Percentiles rank a stretch among this genome's conserved stretches.
phyloP scores from a whole-genome alignment of 345 rosid species.

The Brassica napus region DNA sequence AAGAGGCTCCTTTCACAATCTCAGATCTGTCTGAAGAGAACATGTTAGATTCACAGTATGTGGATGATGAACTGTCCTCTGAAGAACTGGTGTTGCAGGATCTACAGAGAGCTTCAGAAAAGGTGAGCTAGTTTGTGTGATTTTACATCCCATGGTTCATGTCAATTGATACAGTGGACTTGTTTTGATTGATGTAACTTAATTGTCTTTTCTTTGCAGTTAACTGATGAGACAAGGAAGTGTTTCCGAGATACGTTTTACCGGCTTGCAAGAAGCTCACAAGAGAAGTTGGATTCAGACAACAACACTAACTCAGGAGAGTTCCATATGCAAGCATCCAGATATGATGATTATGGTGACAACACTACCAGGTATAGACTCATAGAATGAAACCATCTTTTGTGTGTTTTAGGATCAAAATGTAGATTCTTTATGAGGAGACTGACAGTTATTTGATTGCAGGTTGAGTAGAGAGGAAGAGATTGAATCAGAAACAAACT shows the following conservation, averaged over 20 bases:
- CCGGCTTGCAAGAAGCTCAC: constrained; percentile 78
- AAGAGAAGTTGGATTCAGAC: constrained; percentile 32
- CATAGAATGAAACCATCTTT: neutral
- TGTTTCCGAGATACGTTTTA: constrained; percentile 84
- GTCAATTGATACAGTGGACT: neutral
- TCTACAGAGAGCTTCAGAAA: constrained; percentile 60
- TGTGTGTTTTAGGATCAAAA: neutral
- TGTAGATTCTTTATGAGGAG: neutral
- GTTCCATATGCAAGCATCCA: constrained; percentile 24
- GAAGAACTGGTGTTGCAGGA: constrained; percentile 70
- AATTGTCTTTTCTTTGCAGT: too few relatives aligned
- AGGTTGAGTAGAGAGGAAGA: constrained; percentile 48
- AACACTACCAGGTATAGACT: constrained; percentile 5
- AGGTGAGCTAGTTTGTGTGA: constrained; percentile 44
- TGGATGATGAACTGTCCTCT: constrained; percentile 44
- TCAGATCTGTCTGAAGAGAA: constrained; percentile 37
- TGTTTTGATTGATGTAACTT: too few relatives aligned
- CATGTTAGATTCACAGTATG: constrained; percentile 22
- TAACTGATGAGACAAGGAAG: constrained; percentile 59
- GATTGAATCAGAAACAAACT: constrained; percentile 68
- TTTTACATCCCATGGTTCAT: neutral
- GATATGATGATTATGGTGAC: constrained; percentile 32
- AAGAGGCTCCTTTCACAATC: constrained; percentile 31
- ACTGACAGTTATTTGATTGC: constrained; percentile 16
- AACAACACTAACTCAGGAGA: constrained; percentile 32